Conservation (phyloP, 1,284 basidiomycete genomes). For the Peniophora sp. region DNA sequence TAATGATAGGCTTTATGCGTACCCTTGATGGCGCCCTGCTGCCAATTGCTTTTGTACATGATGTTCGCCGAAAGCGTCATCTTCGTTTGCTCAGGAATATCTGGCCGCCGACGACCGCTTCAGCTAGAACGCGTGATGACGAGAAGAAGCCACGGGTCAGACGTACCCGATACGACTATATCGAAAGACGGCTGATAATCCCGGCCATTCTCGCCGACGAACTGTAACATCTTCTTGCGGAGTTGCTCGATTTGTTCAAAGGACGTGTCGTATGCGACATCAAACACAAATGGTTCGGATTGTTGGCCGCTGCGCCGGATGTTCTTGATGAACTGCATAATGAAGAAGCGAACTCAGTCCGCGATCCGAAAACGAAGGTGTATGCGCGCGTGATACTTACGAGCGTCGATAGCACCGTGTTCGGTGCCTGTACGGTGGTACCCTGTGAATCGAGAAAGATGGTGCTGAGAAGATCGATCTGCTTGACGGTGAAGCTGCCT, state of each 20-base stretch:
- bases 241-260: conserved; percentile 82
- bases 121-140: not conserved
- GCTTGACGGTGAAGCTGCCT: conserved; percentile 73
- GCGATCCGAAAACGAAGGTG: conserved; percentile 5
- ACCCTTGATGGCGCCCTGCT: conserved; percentile 75
- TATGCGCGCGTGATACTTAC: conserved; percentile 27
- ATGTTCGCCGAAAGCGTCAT: conserved; percentile 79
- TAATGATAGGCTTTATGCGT: conserved; percentile 8
- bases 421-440: conserved; percentile 60
- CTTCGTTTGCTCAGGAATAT: conserved; percentile 79
- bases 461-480: conserved; percentile 79
- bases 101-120: conserved; percentile 26
- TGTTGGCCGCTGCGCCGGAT: conserved; percentile 67
- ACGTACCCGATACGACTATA: conserved; percentile 51
- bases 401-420: conserved; percentile 59
- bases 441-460: conserved; percentile 61
- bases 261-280: conserved; percentile 72
- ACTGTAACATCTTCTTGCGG: conserved; percentile 75
- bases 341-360: conserved; percentile 4
- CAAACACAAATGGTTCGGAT: conserved; percentile 75
- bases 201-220: conserved; percentile 61
- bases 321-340: conserved; percentile 60
- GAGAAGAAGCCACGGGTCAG: not conserved
- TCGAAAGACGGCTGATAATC: conserved; percentile 75
- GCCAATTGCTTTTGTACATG: conserved; percentile 88